Base-by-base conservation (phyloP, 2,329 filamentous ascomycete genomes). In the Plenodomus biglobosus region DNA sequence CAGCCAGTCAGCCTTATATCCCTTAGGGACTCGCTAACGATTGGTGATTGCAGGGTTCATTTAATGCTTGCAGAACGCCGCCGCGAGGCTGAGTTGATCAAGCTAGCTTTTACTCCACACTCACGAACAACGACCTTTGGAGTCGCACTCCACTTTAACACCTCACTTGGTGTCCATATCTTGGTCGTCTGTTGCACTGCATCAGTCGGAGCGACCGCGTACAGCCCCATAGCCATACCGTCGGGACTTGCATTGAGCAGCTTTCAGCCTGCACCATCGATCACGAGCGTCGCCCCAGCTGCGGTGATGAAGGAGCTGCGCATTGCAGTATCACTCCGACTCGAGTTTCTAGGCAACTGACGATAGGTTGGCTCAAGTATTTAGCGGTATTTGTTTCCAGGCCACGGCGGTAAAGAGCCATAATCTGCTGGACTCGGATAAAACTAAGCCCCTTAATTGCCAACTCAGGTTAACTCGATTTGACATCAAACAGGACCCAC, bases 1-100 rank as follows among this genome's bases (percentile, higher is more conserved):
- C 40, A 56, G 46, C 46, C 53, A 63, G 56, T 70, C 59, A 62
- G 67, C 67, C 68, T 71, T 56, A 64, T 55, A 47, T 47, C 35
- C 58, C 62, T 61, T 41, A 46, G 38, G 34, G 18, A 42, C 24
- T 21, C 16, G 38, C 18, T 53, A 66, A 54, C 41, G 57, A 68
- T 51, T 69, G 64, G 66, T 46, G 45, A 40, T 48, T 65, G 63
- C 62, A 64, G 54, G 61, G 65, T 55, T 62, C 18, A 53, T 38
- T 40, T 27, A 39, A 40, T 40, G 39, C 52, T 17, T 37, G 35
- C 35, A 15, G 35, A 37, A 20, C 35, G 35, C 16, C 35, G 55
- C 51, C 50, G 58, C 48, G 53, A 57, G 53, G 58, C 58, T 56
- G 58, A 60, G 56, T 53, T 45, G 44, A 46, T 35, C 44, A 47